These are phyloP conservation scores for Achaetomiella virescens DNA, from an alignment of 495 filamentous ascomycete species.

Conservation along the genomic window DNA sequence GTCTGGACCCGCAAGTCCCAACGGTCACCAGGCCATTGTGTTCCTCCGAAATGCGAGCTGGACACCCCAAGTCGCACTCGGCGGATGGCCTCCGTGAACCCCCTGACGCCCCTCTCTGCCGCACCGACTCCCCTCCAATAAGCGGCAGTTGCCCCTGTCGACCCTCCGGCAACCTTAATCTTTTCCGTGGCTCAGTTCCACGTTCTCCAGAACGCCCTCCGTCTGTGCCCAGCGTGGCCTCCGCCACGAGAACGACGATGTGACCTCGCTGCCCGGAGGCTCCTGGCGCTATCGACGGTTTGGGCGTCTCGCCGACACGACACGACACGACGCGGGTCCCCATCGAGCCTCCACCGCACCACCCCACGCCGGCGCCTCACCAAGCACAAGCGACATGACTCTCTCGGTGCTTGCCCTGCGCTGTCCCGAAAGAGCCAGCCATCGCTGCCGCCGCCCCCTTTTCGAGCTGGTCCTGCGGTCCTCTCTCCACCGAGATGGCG, in stretches of 20 bases:
- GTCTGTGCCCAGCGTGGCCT: constrained; percentile 12
- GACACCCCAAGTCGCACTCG: constrained; percentile 21
- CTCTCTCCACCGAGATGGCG: constrained; percentile 6
- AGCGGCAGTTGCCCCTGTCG: constrained; percentile 26
- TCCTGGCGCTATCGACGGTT: constrained; percentile 17
- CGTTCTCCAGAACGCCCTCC: constrained; percentile 9
- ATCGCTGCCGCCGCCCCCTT: not conserved
- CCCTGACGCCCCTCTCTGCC: constrained; percentile 2
- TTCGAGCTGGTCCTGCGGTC: not conserved
- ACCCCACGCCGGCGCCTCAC: constrained; percentile 9
- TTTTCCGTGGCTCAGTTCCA: constrained; percentile 22
- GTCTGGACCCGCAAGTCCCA: not conserved
- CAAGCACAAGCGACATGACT: constrained; percentile 8
- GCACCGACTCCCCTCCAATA: constrained; percentile 21
- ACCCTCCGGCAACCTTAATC: constrained; percentile 22
- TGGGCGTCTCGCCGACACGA: constrained; percentile 15
- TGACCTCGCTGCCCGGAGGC: constrained; percentile 22
- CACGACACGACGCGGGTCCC: no score
- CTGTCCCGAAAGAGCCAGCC: constrained; percentile 1
- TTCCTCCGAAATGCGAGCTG: not conserved
- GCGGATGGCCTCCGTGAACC: constrained; percentile 26
- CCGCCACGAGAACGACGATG: constrained; percentile 11
- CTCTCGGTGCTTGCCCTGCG: not conserved
- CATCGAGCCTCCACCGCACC: constrained; percentile 7
- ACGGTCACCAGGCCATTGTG: constrained; percentile 4